Percentiles rank a stretch among this genome's conserved stretches.
Conservation (phyloP, 768 basidiomycete genomes). For the Jaapia argillacea region DNA sequence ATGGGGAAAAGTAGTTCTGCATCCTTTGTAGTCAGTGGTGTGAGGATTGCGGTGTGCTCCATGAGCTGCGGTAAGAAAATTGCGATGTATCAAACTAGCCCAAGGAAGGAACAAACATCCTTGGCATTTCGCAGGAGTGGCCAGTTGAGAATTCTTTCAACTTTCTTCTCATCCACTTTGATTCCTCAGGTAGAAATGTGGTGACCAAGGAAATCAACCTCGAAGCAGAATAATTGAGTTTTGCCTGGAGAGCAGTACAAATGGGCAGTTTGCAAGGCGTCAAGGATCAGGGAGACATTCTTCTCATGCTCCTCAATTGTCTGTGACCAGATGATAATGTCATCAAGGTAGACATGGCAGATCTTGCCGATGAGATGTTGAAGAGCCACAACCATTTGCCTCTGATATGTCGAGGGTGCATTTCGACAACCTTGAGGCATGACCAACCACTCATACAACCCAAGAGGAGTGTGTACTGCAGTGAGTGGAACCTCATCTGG, state of each 20-base stretch:
- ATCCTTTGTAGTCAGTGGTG: conserved; percentile 12
- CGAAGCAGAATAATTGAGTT: conserved; percentile 23
- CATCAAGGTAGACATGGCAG: background rate
- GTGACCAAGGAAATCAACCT: conserved; percentile 33
- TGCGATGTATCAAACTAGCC: conserved; percentile 23
- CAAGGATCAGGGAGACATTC: conserved; percentile 10
- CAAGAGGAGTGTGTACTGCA: background rate
- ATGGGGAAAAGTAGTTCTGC: conserved; percentile 10
- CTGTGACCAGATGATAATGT: conserved; percentile 6
- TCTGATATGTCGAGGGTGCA: background rate
- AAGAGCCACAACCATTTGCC: conserved; percentile 9
- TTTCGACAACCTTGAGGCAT: background rate
- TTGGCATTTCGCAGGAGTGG: conserved; percentile 14
- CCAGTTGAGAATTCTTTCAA: conserved; percentile 23
- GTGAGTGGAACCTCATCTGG: conserved; percentile 21
- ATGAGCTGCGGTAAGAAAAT: conserved; percentile 22
- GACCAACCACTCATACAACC: background rate
- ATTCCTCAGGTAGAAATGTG: conserved; percentile 22
- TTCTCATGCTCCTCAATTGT: conserved; percentile 8
- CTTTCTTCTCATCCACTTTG: conserved; percentile 29
- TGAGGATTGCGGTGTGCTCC: conserved; percentile 11
- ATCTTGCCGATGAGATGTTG: background rate
- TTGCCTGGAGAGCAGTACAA: conserved; percentile 22
- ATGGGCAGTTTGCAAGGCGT: conserved; percentile 17
- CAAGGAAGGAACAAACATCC: conserved; percentile 22